A percentile compares a stretch with the other conserved stretches of the same genome.
Evolutionary conservation across 495 filamentous ascomycete genomes (phyloP).

Genomic region (Acidomyces sp.): DNA sequence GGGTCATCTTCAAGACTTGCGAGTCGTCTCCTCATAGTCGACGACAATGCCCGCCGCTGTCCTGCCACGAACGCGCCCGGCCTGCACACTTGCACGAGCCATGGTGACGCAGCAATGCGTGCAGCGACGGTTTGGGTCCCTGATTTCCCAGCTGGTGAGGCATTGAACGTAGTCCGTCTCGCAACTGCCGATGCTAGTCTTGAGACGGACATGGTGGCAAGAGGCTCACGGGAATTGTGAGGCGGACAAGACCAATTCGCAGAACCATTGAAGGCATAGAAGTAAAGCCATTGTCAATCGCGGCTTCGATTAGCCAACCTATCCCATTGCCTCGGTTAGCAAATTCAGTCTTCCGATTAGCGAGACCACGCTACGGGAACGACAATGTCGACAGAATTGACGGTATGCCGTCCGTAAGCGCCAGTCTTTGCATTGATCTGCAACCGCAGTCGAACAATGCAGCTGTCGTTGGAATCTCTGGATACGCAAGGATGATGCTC

Average conservation of each 20-base stretch:
- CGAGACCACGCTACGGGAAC: too few species aligned
- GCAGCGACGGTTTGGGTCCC: neutral
- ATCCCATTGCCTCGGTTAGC: too few species aligned
- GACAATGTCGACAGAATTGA: too few species aligned
- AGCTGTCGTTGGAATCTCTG: too few species aligned
- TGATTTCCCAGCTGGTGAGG: neutral
- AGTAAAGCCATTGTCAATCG: too few species aligned
- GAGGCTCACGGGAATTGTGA: neutral
- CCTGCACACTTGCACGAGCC: conserved; percentile 5
- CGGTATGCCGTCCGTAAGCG: too few species aligned
- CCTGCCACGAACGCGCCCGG: conserved; percentile 9
- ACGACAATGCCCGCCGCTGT: conserved; percentile 10
- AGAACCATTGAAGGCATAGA: too few species aligned
- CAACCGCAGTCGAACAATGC: too few species aligned
- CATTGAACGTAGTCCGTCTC: neutral
- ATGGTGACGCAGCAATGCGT: conserved; percentile 1
- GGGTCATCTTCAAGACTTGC: conserved; percentile 46
- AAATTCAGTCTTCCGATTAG: too few species aligned
- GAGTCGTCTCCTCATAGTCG: conserved; percentile 23
- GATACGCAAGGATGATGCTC: too few species aligned
- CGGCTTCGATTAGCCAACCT: too few species aligned
- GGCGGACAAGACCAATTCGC: neutral
- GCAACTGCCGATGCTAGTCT: conserved; percentile 3
- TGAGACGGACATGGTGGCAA: neutral
- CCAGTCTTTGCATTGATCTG: too few species aligned